Conservation (phyloP, 805 yeast genomes). For the Suhomyces pyralidae region DNA sequence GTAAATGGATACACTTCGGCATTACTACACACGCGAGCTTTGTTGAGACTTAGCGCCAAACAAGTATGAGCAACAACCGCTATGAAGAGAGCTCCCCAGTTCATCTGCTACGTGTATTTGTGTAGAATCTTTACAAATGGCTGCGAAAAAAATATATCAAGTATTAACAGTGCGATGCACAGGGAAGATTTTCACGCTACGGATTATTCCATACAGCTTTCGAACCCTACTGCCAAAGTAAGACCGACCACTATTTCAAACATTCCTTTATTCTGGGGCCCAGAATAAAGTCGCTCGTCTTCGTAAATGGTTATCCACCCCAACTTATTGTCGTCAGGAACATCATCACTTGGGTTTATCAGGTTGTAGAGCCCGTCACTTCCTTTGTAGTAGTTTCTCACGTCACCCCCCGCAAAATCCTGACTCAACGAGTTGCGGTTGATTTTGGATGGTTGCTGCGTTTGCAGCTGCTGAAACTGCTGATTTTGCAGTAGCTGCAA, state of each 20-base stretch:
- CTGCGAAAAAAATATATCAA: background rate
- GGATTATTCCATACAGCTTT: conserved; percentile 13
- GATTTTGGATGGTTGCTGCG: conserved; percentile 1
- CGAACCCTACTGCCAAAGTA: conserved; percentile 51
- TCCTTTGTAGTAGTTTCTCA: conserved; percentile 36
- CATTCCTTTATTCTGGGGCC: conserved; percentile 34
- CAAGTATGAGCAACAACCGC: background rate
- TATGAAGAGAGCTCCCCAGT: background rate
- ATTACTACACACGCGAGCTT: conserved; percentile 6
- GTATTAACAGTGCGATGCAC: background rate
- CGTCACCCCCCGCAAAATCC: conserved; percentile 23
- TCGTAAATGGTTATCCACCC: conserved; percentile 69
- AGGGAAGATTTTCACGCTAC: background rate
- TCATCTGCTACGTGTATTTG: background rate
- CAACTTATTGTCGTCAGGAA: conserved; percentile 55
- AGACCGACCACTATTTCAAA: conserved; percentile 55
- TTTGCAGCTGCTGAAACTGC: background rate
- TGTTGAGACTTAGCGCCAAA: background rate
- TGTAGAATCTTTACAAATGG: background rate
- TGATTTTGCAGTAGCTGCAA: conserved; percentile 1
- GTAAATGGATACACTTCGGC: conserved; percentile 11
- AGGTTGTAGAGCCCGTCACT: conserved; percentile 55
- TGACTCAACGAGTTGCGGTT: conserved; percentile 12
- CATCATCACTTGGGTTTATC: conserved; percentile 52
- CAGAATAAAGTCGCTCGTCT: conserved; percentile 26